Base-by-base conservation (phyloP, 2,329 filamentous ascomycete genomes). In the Sporothrix brunneoviolacea region DNA sequence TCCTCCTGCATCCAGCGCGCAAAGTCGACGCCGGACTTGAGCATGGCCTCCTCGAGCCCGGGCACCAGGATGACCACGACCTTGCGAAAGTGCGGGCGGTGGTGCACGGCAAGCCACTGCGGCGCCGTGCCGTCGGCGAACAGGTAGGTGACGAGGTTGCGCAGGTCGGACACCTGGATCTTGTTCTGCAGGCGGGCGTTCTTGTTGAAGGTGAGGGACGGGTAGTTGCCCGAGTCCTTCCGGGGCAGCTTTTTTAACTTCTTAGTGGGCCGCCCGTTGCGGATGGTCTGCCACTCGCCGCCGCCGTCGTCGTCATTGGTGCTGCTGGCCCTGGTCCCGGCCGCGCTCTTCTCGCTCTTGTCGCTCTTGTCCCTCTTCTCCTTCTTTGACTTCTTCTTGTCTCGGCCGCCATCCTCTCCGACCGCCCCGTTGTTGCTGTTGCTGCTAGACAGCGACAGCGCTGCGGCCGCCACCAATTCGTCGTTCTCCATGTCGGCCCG, bases 51-150 rank as follows among this genome's bases (percentile, higher is more conserved):
- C 63, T 97, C 91, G 21, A 98, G 70, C 0, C 93, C 93, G 10
- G 93, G 93, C 10, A 96, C 83, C 86, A 96, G 91, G 57, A 98
- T 71, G 36, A 88, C 80, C 27, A 97, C 91, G 27, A 94, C 85
- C 68, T 93, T 94, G 56, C 80, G 72, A 59, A 86, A 82, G 52
- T 82, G 73, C 6, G 79, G 76, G 40, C 83, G 74, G 60, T 86
- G 76, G 53, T 72, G 72, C 43, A 86, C 74, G 39, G 76, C 74
- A 39, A 86, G 73, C 79, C 83, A 86, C 58, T 83, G 78, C 13
- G 83, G 83, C 2, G 78, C 75, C 2, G 74, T 62, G 12, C 82
- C 82, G 61, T 86, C 82, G 54, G 83, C 80, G 52, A 84, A 79
- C 52, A 86, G 74, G 64, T 86, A 86, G 10, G 84, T 70, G 22